Conservation (phyloP, 2,329 filamentous ascomycete genomes). For the Talaromyces marneffei region DNA sequence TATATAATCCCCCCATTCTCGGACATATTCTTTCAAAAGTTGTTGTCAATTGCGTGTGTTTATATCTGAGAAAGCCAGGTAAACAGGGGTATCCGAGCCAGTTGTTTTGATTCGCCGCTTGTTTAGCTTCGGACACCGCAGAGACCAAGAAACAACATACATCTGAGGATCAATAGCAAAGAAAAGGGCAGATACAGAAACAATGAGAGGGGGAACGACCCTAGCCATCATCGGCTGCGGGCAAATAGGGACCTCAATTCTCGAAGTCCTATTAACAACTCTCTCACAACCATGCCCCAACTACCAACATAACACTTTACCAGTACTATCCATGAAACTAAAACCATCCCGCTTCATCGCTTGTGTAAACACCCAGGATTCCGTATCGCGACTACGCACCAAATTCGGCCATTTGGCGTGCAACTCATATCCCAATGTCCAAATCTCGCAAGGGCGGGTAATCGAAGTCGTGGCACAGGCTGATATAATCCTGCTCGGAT, state of each 20-base stretch:
- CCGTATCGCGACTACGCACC: conserved; percentile 10
- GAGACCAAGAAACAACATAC: background rate
- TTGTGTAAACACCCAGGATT: conserved; percentile 12
- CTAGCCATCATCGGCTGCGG: conserved; percentile 12
- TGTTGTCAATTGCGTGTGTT: background rate
- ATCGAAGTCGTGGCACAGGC: conserved; percentile 10
- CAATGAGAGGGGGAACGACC: conserved; percentile 11
- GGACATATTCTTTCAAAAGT: background rate
- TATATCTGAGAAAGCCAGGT: background rate
- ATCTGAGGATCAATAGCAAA: background rate
- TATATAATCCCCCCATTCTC: background rate
- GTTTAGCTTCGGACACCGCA: background rate
- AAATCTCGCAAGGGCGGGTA: conserved; percentile 10
- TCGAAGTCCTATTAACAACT: conserved; percentile 7
- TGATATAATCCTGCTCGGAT: conserved; percentile 12
- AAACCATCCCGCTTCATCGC: conserved; percentile 13
- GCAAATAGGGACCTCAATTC: conserved; percentile 11
- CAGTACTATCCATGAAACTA: conserved; percentile 8
- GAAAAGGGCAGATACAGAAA: background rate
- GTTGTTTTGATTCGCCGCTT: background rate
- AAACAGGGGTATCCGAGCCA: background rate
- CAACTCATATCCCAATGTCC: conserved; percentile 9
- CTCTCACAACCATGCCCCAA: conserved; percentile 12
- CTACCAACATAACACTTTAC: conserved; percentile 6
- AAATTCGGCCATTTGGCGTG: conserved; percentile 13